Percentiles rank a stretch among this genome's conserved stretches.
Evolutionary conservation across 345 rosid species (phyloP).

Genomic region (Combretum micranthum): DNA sequence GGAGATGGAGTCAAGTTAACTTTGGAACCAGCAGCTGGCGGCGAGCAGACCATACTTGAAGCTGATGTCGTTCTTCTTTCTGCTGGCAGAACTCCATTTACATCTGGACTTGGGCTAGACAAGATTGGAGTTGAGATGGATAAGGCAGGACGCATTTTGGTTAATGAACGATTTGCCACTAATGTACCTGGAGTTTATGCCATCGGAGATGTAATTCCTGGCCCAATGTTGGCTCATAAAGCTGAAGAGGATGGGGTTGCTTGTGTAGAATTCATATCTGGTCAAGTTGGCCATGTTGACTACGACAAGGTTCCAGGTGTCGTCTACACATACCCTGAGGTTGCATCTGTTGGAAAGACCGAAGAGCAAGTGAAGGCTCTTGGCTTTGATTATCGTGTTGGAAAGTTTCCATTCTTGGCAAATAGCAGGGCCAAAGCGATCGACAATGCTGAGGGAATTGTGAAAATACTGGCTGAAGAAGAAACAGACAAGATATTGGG

Average conservation of each 20-base stretch:
- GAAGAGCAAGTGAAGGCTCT: slow-evolving; percentile 93
- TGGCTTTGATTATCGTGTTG: slow-evolving; percentile 69
- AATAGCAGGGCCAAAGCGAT: slow-evolving; percentile 99
- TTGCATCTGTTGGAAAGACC: slow-evolving; percentile 92
- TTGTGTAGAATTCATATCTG: slow-evolving; percentile 93
- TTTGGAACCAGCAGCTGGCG: slow-evolving; percentile 86
- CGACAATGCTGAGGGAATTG: slow-evolving; percentile 83
- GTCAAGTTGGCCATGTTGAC: slow-evolving; percentile 94
- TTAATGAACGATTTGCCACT: slow-evolving; percentile 69
- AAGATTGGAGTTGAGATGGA: slow-evolving; percentile 91
- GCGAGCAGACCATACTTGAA: slow-evolving; percentile 75
- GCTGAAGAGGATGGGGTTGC: slow-evolving; percentile 99
- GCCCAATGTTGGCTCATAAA: slow-evolving; percentile 99
- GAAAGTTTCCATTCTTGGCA: slow-evolving; percentile 96
- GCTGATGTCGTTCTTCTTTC: slow-evolving; percentile 97
- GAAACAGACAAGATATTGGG: slow-evolving; percentile 93
- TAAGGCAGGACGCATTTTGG: slow-evolving; percentile 75
- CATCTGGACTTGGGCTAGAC: slow-evolving; percentile 85
- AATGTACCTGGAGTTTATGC: slow-evolving; percentile 83
- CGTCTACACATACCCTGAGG: slow-evolving; percentile 97
- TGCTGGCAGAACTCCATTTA: slow-evolving; percentile 88
- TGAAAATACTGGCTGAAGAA: slow-evolving; percentile 90
- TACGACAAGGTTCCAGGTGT: slow-evolving; percentile 98
- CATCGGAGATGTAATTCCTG: slow-evolving; percentile 97
- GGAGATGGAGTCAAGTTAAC: slow-evolving; percentile 77